phyloP scores from a whole-genome alignment of 1,139 yeast species.

The Entelexis sorbosivorans region DNA sequence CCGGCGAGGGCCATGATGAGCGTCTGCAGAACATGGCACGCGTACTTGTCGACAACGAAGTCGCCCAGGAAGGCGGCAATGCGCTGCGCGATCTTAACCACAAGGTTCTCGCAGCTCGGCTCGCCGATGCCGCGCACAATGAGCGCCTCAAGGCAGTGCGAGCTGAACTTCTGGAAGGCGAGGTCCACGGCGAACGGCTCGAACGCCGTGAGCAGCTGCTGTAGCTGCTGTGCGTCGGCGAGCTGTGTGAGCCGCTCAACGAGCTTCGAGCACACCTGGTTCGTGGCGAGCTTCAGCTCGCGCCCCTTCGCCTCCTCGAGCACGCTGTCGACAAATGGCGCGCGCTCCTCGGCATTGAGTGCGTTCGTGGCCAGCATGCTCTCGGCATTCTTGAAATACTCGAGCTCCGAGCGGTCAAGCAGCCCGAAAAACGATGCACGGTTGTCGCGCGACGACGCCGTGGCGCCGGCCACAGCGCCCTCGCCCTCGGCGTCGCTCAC shows the following conservation, averaged over 20 bases:
- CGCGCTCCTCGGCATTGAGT: conserved; percentile 61
- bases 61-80: conserved; percentile 45
- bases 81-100: conserved; percentile 63
- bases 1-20: conserved; percentile 64
- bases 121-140: conserved; percentile 40
- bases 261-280: conserved; percentile 86
- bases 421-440: conserved; percentile 64
- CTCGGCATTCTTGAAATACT: conserved; percentile 87
- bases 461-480: no score
- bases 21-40: conserved; percentile 76
- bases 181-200: conserved; percentile 63
- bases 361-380: conserved; percentile 72
- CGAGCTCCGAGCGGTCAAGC: conserved; percentile 71
- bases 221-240: conserved; percentile 53
- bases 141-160: conserved; percentile 86
- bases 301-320: conserved; percentile 82
- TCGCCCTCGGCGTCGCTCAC: conserved; percentile 3
- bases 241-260: conserved; percentile 73
- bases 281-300: conserved; percentile 83
- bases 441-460: conserved; percentile 22
- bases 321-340: conserved; percentile 61
- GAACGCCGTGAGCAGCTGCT: conserved; percentile 52
- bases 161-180: conserved; percentile 79
- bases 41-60: conserved; percentile 67
- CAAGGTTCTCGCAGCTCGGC: conserved; percentile 34